Evolutionary conservation across 495 filamentous ascomycete species (phyloP), one percentile per base, ranked within the genome.

Genomic region (Penicillium herquei): DNA sequence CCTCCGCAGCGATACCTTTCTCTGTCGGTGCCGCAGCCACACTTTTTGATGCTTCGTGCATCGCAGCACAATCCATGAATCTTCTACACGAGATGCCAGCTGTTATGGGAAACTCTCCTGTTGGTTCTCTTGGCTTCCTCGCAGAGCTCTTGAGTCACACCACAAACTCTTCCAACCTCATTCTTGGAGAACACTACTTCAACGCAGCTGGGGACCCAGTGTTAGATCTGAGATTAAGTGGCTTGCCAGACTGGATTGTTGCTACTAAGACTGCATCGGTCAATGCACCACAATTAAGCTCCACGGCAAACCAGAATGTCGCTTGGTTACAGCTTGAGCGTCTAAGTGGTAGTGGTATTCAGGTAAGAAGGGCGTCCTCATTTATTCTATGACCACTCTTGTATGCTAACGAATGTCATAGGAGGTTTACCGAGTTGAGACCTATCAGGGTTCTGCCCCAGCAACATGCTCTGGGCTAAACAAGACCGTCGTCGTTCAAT

Each of bases 181-280:
- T 72, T 34, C 62, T 87, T 10, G 88, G 86, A 6, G 70, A 84
- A 57, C 88, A 92, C 70, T 87, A 78, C 72, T 92, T 92, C 72
- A 75, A 81, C 49, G 52, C 51, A 11, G 59, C 52, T 9, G 67
- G 68, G 10, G 68, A 71, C 3, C 86, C 88, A 0, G 79, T 76
- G 16, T 90, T 91, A 56, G 77, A 84, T 47, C 71, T 92, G 5
- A 66, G 67, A 6, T 58, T 75, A 6, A 73, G 71, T 49, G 78
- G 77, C 7, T 59, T 63, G 40, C 14, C 58, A 6, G 57, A 59
- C 13, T 76, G 75, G 53, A 53, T 81, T 1, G 61, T 43, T 16
- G 67, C 62, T 10, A 78, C 78, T 62, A 81, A 80, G 57, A 64
- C 69, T 14, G 76, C 65, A n/a, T 68, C 68, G 26, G 70, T 79